Percentiles rank a stretch among this genome's conserved stretches.
phyloP scores from a whole-genome alignment of 495 filamentous ascomycete genomes.

The Penicillium pancosmium region DNA sequence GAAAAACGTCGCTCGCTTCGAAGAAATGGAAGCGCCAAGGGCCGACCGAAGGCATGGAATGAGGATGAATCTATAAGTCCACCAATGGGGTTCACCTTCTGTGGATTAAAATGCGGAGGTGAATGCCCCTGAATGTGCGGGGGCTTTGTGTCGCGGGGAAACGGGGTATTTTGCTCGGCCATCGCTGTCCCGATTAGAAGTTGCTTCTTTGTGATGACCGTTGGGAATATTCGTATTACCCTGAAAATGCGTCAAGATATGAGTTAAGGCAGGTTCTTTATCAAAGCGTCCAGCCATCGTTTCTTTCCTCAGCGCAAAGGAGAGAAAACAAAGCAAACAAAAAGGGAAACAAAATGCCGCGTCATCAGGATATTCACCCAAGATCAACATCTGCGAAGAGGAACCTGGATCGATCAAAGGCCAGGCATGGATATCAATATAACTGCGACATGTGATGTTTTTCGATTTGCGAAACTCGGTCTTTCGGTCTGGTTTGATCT shows the following conservation, averaged over 20 bases:
- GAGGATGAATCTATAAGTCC: neutral
- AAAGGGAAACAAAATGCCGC: too few species aligned
- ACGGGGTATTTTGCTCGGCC: conserved; percentile 19
- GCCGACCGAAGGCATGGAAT: neutral
- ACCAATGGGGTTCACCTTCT: conserved; percentile 8
- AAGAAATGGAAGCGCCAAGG: neutral
- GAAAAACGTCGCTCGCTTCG: neutral
- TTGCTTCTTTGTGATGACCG: neutral
- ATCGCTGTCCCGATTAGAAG: conserved; percentile 17
- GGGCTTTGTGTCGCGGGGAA: conserved; percentile 20
- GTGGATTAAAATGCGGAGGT: neutral
- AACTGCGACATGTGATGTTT: neutral
- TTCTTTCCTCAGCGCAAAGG: too few species aligned
- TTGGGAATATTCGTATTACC: neutral
- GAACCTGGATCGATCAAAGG: too few species aligned
- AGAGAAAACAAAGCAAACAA: too few species aligned
- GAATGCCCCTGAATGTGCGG: conserved; percentile 21
- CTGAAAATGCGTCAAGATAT: too few species aligned
- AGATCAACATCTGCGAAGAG: too few species aligned
- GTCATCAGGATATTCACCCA: too few species aligned
- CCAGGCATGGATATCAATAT: too few species aligned
- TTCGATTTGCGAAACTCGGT: neutral
- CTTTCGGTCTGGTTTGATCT: neutral
- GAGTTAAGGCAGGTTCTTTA: too few species aligned
- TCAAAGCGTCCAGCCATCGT: too few species aligned